phyloP scores from a whole-genome alignment of 805 yeast genomes.

The Diddensiella santjacobensis region DNA sequence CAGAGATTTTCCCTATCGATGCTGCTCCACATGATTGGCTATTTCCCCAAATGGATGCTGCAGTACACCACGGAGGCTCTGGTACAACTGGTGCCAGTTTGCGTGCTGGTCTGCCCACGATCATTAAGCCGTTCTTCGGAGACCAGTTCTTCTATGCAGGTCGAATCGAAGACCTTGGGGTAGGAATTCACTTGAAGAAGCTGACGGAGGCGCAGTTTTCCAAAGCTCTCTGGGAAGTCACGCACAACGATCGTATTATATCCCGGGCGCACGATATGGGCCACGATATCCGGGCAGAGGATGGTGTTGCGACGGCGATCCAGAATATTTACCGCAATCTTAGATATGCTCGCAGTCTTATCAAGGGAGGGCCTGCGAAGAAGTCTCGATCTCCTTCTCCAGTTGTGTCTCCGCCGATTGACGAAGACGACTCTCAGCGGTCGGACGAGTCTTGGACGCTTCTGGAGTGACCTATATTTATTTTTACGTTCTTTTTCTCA shows the following conservation, averaged over 20 bases:
- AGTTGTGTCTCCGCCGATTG: slow-evolving; percentile 1
- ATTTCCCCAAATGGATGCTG: slow-evolving; percentile 83
- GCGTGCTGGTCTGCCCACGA: slow-evolving; percentile 81
- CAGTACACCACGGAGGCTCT: slow-evolving; percentile 96
- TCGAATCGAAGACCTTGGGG: slow-evolving; percentile 85
- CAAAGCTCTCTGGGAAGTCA: slow-evolving; percentile 65
- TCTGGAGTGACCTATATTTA: slow-evolving; percentile 9
- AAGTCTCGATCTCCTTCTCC: slow-evolving; percentile 1
- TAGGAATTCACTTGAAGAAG: slow-evolving; percentile 67
- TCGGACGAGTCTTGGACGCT: slow-evolving; percentile 21
- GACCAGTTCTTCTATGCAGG: slow-evolving; percentile 92
- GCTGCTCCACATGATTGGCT: slow-evolving; percentile 91
- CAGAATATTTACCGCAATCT: slow-evolving; percentile 72
- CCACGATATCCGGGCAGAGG: slow-evolving; percentile 59
- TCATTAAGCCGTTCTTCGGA: slow-evolving; percentile 92
- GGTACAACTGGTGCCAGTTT: slow-evolving; percentile 94
- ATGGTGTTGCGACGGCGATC: slow-evolving; percentile 78
- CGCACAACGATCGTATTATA: slow-evolving; percentile 62
- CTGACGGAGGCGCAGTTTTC: slow-evolving; percentile 60
- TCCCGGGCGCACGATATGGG: slow-evolving; percentile 65
- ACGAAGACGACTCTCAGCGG: slow-evolving; percentile 4
- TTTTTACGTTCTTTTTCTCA: neutral
- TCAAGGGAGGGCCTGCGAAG: slow-evolving; percentile 11
- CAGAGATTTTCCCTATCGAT: slow-evolving; percentile 64
- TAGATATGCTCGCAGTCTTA: slow-evolving; percentile 63